Evolutionary conservation across 2,329 filamentous ascomycete species (phyloP), one percentile per base, ranked within the genome.

Genomic region (Alternaria consortialis): DNA sequence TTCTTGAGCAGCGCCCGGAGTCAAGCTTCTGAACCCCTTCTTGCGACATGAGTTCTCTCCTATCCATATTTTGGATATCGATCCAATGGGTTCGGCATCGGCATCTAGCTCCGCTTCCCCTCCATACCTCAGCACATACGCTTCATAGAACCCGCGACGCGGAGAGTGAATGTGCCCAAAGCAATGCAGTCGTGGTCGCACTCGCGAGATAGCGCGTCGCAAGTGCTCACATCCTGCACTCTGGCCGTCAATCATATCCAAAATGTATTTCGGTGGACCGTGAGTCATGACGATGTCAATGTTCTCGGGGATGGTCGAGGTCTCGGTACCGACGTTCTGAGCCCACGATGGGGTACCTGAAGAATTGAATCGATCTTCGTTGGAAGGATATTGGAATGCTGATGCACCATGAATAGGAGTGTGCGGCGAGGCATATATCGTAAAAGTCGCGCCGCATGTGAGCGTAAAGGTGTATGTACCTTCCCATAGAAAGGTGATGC

Each of bases 241-340:
- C 20, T 74, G 66, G 0, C 65, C 66, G 6, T 60, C 47, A 1
- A 77, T 79, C 5, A 64, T 48, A 65, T 89, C 87, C 1, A 88
- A 74, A 4, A 84, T 74, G 1, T 79, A 80, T 15, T 76, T 73
- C 0, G 87, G 85, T 3, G 87, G 87, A 0, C 86, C 87, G 70
- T 89, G 87, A 0, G 86, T 89, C 65, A 89, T 80, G 56, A 88
- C 77, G 15, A 89, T 81, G 68, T 89, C 86, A n/a, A 87, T 73
- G 13, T 60, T 51, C 1, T 67, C 67, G 0, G 80, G 78, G 17
- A 71, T 78, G 56, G 71, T 68, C 4, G 58, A 69, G 2, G 34
- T 58, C 42, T 62, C 51, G 36, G 55, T 74, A 37, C 57, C 58
- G 17, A 65, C 60, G 29, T 70, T 72, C 15, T 58, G 52, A 3